Percentiles rank a stretch among this genome's conserved stretches.
phyloP scores from a whole-genome alignment of 1,284 basidiomycete genomes.

The Naganishia cerealis region DNA sequence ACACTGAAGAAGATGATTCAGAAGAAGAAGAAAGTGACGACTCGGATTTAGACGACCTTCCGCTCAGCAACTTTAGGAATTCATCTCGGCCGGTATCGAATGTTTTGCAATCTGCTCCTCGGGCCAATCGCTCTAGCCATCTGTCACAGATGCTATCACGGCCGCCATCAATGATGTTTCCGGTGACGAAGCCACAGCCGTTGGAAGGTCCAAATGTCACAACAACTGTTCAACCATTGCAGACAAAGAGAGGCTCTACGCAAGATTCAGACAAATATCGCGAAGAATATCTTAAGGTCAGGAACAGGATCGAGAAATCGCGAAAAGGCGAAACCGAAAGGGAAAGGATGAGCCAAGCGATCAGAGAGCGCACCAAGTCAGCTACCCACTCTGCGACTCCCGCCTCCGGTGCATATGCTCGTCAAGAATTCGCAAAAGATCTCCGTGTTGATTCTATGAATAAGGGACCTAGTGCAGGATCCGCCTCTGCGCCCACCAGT shows the following conservation, averaged over 20 bases:
- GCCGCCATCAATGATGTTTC: conserved; percentile 2
- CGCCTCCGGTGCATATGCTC: not conserved
- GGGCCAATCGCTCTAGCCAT: not conserved
- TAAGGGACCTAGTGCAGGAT: not conserved
- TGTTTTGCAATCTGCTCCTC: not conserved
- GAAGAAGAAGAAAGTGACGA: not conserved
- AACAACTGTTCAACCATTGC: not conserved
- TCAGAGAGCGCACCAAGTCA: conserved; percentile 4
- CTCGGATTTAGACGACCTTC: not conserved
- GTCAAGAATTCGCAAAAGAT: not conserved
- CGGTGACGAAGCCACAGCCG: conserved; percentile 1
- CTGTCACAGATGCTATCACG: not conserved
- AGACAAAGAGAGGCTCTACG: not conserved
- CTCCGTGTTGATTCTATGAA: not conserved
- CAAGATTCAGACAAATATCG: conserved; percentile 1
- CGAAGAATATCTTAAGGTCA: conserved; percentile 7
- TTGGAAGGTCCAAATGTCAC: not conserved
- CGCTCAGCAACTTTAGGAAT: conserved; percentile 6
- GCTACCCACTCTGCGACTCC: not conserved
- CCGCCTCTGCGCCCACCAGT: conserved; percentile 2
- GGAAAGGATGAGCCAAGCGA: conserved; percentile 5
- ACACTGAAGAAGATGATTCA: conserved; percentile 1
- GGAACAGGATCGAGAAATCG: conserved; percentile 6
- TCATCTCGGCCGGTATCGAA: not conserved
- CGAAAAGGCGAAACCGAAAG: conserved; percentile 8